Conservation (phyloP, 345 rosid genomes). For the Melaleuca alternifolia region DNA sequence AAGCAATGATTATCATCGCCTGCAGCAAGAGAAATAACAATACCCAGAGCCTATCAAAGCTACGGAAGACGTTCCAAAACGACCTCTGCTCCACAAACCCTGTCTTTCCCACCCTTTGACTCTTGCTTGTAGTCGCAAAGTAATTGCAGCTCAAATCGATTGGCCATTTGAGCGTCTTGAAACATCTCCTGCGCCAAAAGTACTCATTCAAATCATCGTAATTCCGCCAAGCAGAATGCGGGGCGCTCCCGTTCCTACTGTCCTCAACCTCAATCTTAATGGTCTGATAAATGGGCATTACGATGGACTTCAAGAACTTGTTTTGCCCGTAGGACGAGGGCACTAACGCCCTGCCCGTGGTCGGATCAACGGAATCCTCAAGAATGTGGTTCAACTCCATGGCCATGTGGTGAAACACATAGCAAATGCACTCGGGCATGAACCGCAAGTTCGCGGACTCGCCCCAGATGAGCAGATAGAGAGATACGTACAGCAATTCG, state of each 20-base stretch:
- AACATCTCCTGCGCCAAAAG: conserved; percentile 87
- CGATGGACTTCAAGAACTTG: conserved; percentile 45
- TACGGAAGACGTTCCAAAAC: conserved; percentile 71
- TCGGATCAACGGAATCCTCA: conserved; percentile 25
- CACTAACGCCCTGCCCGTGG: conserved; percentile 45
- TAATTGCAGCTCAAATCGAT: conserved; percentile 35
- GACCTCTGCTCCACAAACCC: conserved; percentile 92
- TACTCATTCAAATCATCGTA: conserved; percentile 87
- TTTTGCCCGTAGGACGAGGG: conserved; percentile 46
- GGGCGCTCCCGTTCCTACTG: conserved; percentile 60
- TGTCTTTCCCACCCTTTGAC: conserved; percentile 55
- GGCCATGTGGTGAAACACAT: conserved; percentile 53
- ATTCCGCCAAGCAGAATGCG: conserved; percentile 89
- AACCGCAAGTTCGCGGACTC: conserved; percentile 55
- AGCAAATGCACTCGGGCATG: conserved; percentile 46
- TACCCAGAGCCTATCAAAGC: conserved; percentile 78
- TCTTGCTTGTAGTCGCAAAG: conserved; percentile 24
- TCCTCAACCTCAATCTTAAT: conserved; percentile 42
- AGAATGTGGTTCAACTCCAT: conserved; percentile 34
- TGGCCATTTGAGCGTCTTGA: conserved; percentile 66
- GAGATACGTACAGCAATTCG: conserved; percentile 41
- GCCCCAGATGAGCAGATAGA: conserved; percentile 53
- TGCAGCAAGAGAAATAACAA: conserved; percentile 66
- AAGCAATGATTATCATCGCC: conserved; percentile 68
- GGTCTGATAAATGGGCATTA: conserved; percentile 62